Percentiles rank a stretch among this genome's conserved stretches.
These are phyloP conservation scores for Paracamarosporium sp. DNA, from an alignment of 2,329 filamentous ascomycete genomes.

Conservation along the genomic window DNA sequence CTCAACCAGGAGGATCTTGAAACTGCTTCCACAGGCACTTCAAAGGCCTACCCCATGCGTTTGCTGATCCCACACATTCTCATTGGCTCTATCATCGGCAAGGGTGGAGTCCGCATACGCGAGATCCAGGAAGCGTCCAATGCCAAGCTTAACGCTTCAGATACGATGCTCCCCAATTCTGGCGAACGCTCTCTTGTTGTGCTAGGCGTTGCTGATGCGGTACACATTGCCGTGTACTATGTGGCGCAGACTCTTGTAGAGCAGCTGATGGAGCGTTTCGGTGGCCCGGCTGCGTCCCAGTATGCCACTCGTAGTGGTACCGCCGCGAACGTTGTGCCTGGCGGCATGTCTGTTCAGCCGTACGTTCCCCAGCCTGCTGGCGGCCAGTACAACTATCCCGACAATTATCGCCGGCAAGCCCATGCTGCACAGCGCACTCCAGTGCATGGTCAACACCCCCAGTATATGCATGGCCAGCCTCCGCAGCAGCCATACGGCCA, in stretches of 20 bases:
- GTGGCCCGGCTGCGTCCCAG: slow-evolving; percentile 93
- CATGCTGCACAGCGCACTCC: slow-evolving; percentile 75
- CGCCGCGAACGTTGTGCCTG: slow-evolving; percentile 90
- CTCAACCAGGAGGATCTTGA: slow-evolving; percentile 95
- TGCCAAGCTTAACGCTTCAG: slow-evolving; percentile 93
- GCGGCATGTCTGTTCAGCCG: slow-evolving; percentile 98
- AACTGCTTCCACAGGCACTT: slow-evolving; percentile 86
- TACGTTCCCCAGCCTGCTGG: slow-evolving; percentile 93
- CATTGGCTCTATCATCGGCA: slow-evolving; percentile 98
- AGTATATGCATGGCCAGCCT: slow-evolving; percentile 73
- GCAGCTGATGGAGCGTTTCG: slow-evolving; percentile 95
- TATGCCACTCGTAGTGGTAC: slow-evolving; percentile 95
- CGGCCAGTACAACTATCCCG: slow-evolving; percentile 89
- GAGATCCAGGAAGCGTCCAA: slow-evolving; percentile 99
- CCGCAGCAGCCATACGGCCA: slow-evolving; percentile 55
- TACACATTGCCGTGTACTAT: slow-evolving; percentile 99
- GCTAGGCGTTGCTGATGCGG: slow-evolving; percentile 95
- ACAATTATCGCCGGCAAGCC: slow-evolving; percentile 76
- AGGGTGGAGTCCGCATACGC: slow-evolving; percentile 92
- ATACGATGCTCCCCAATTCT: slow-evolving; percentile 90
- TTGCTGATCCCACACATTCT: slow-evolving; percentile 95
- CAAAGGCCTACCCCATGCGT: slow-evolving; percentile 95
- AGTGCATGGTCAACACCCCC: slow-evolving; percentile 70
- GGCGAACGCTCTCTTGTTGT: slow-evolving; percentile 98
- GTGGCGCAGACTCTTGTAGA: slow-evolving; percentile 97